Conservation (phyloP, 306 rosid species). For the Acacia crassicarpa region DNA sequence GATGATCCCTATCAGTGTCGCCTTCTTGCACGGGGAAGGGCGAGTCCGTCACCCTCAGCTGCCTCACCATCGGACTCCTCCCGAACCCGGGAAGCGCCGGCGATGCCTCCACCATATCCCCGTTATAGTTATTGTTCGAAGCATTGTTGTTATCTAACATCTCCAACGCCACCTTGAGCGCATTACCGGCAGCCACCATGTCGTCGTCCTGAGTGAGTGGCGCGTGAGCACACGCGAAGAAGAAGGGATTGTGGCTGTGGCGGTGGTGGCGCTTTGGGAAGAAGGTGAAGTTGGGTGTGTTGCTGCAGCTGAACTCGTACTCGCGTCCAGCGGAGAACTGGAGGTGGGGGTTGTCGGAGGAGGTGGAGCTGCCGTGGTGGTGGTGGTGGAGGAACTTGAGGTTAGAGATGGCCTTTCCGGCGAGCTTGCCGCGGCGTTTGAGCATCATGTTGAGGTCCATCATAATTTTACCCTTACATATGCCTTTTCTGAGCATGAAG, state of each 20-base stretch:
- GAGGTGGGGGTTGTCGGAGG: not conserved
- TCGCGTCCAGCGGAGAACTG: conserved; percentile 46
- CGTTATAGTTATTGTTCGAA: not conserved
- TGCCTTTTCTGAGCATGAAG: conserved; percentile 74
- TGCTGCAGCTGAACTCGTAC: conserved; percentile 95
- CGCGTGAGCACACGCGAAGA: conserved; percentile 56
- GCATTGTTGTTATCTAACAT: conserved; percentile 35
- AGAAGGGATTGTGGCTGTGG: conserved; percentile 51
- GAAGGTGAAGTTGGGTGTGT: conserved; percentile 56
- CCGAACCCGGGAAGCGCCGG: conserved; percentile 72
- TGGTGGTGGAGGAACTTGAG: conserved; percentile 64
- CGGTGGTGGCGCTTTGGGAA: conserved; percentile 34
- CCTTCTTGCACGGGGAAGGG: conserved; percentile 68
- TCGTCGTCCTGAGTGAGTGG: conserved; percentile 64
- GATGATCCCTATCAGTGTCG: conserved; percentile 46
- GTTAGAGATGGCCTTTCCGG: conserved; percentile 77
- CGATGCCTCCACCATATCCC: conserved; percentile 36
- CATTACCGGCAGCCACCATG: conserved; percentile 33
- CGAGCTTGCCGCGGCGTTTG: conserved; percentile 87
- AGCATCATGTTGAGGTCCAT: conserved; percentile 70
- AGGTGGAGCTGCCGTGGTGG: conserved; percentile 17
- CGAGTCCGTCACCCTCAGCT: conserved; percentile 87
- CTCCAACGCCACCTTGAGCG: conserved; percentile 52
- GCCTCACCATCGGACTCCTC: conserved; percentile 65
- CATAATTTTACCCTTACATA: conserved; percentile 62